Evolutionary conservation across 163 green algal species (phyloP), one percentile per base, ranked within the genome.

Genomic region (Picocystis sp.): DNA sequence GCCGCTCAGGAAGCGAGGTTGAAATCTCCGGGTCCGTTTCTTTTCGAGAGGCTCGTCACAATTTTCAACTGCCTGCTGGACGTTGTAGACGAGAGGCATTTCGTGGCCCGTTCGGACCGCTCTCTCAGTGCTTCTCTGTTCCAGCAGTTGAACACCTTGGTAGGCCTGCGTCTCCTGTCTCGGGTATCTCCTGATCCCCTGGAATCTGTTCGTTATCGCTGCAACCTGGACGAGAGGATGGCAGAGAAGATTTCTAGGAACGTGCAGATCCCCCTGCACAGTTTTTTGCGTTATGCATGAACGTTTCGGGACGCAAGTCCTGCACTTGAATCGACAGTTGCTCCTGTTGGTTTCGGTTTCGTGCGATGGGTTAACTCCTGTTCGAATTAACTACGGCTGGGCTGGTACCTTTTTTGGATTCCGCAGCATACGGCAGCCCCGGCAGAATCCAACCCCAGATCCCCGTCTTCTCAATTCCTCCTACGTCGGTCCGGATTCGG

Each of bases 21-120:
- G 47, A 47, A 46, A 23, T 69, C 66, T 3, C 65, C 69, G 0
- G 56, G 68, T 52, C 22, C 45, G 22, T 82, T 82, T 45, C 56
- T 61, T n/a, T 58, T 75, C 35, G 74, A 80, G 61, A 69, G 74
- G 22, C 47, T 79, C 48, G 61, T 82, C 23, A 58, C 69, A 42
- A 69, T 77, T 22, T 80, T 76, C 57, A 77, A 62, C 52, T 42
- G 57, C 35, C 55, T 63, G 17, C 22, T 78, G 22, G 48, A 58
- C 49, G 43, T 56, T 13, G 54, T 53, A 12, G 55, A 72, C 15
- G 55, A 52, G 43, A 57, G 41, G 48, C 55, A 53, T 22, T 24
- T 14, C 38, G 47, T 14, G 51, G 52, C 15, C 12, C 56, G 43
- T 22, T 24, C 29, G 19, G 21, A 38, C 61, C 11, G 41, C 62